Conservation (phyloP, 495 filamentous ascomycete species). For the Physcia stellaris region DNA sequence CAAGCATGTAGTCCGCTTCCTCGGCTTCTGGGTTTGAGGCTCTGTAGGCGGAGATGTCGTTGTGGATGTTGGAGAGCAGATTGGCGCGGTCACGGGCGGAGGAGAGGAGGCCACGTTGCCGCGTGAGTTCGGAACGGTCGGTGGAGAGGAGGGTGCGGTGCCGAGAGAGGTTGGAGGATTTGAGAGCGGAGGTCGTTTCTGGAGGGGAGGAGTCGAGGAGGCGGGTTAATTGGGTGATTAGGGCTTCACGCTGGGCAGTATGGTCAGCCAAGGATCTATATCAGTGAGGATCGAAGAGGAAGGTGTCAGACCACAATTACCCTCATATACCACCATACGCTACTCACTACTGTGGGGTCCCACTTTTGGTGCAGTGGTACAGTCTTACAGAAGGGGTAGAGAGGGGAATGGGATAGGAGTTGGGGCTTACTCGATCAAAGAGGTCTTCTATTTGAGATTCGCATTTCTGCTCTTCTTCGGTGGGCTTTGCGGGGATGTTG, state of each 20-base stretch:
- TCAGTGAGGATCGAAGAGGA: not conserved
- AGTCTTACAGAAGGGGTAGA: constrained; percentile 2
- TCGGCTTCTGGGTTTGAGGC: constrained; percentile 60
- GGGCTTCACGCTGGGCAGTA: constrained; percentile 54
- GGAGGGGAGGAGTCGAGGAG: constrained; percentile 91
- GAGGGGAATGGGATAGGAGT: not conserved
- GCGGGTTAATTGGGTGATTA: constrained; percentile 71
- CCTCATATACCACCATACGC: too few species aligned
- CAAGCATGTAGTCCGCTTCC: constrained; percentile 94
- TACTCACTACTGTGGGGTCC: too few species aligned
- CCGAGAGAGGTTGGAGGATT: constrained; percentile 85
- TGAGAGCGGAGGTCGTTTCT: constrained; percentile 76
- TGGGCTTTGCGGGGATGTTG: constrained; percentile 67
- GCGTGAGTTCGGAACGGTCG: constrained; percentile 69
- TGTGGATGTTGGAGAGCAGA: constrained; percentile 79
- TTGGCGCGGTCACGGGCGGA: constrained; percentile 76
- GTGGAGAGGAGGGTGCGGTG: constrained; percentile 82
- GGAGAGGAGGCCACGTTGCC: constrained; percentile 51
- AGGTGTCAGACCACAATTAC: too few species aligned
- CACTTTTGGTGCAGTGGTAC: too few species aligned
- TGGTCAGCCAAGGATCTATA: constrained; percentile 2
- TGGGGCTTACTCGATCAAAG: constrained; percentile 50
- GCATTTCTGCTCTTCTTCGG: constrained; percentile 67
- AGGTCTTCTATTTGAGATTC: constrained; percentile 77
- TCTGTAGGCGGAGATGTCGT: constrained; percentile 83